Evolutionary conservation across 2,329 filamentous ascomycete genomes (phyloP), one percentile per base, ranked within the genome.

Genomic region (Blumeriella jaapii): DNA sequence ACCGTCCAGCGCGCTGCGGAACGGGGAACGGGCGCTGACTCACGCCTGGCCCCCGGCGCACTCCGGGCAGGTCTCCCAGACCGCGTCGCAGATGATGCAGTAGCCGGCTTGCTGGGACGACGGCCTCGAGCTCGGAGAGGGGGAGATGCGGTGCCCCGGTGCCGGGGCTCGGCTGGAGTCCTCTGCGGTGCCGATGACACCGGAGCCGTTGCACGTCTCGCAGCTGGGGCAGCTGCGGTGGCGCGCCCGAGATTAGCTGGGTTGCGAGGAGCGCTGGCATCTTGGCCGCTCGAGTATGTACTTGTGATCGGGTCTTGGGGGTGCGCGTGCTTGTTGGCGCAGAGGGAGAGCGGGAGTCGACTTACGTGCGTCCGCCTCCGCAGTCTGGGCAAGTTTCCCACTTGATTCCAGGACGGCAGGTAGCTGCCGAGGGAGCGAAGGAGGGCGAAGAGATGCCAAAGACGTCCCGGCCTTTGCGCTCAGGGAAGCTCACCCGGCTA

Each of bases 31-130:
- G n/a, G n/a, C 8, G 9, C 11, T 13, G 13, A 15, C 26, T 36
- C 28, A 39, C 36, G 2, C 15, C 10, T 23, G 20, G n/a, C 24
- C 12, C 3, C 39, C 39, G 7, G 17, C 26, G 18, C 39, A 41
- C 14, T 19, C 12, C 8, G 29, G 22, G 16, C 36, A 39, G 10
- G 23, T 28, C 12, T 13, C 10, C 16, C n/a, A 29, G 14, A 22
- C 5, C 6, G 15, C 9, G 10, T 33, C 14, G 15, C 15, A 10
- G 2, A 13, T 9, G 10, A 19, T 20, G 26, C 5, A 15, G 17
- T 32, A 12, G 13, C 30, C 3, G n/a, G 13, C 11, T 13, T 15
- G 20, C 12, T 5, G 11, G 7, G 12, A 30, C 11, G 14, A 5
- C 13, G 16, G 16, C 2, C n/a, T n/a, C n/a, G n/a, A n/a, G n/a